phyloP scores from a whole-genome alignment of 2,329 filamentous ascomycete species.

The Cryphonectria radicalis region DNA sequence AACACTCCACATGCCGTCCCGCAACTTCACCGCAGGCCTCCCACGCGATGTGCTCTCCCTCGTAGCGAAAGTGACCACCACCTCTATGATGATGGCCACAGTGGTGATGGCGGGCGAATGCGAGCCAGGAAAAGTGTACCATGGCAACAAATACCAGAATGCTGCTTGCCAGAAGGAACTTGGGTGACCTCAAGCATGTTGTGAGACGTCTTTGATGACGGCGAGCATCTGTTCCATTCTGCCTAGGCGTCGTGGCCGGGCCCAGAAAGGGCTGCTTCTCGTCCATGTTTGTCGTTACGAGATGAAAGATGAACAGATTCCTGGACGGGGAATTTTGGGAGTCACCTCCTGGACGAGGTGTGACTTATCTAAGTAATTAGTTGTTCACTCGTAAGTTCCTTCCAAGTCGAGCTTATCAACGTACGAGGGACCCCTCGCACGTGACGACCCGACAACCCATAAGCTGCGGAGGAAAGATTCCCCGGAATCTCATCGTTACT shows the following conservation, averaged over 20 bases:
- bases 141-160: slow-evolving; percentile 14
- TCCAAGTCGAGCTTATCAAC: neutral
- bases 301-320: neutral
- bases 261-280: slow-evolving; percentile 26
- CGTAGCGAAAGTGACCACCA: slow-evolving; percentile 32
- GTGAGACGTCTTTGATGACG: neutral
- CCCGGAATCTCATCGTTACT: neutral
- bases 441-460: neutral
- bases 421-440: neutral
- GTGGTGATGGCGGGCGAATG: neutral
- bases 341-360: neutral
- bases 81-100: neutral
- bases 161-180: slow-evolving; percentile 10
- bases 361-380: neutral
- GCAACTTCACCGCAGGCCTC: slow-evolving; percentile 43
- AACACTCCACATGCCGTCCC: slow-evolving; percentile 47
- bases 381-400: neutral
- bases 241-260: neutral
- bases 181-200: neutral
- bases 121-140: slow-evolving; percentile 3
- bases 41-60: slow-evolving; percentile 46
- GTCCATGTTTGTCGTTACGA: slow-evolving; percentile 13
- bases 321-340: too few species aligned
- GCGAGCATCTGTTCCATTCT: neutral
- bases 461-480: neutral